Base-by-base conservation (phyloP, 108 stramenopile genomes). In the Schizochytrium sp. region DNA sequence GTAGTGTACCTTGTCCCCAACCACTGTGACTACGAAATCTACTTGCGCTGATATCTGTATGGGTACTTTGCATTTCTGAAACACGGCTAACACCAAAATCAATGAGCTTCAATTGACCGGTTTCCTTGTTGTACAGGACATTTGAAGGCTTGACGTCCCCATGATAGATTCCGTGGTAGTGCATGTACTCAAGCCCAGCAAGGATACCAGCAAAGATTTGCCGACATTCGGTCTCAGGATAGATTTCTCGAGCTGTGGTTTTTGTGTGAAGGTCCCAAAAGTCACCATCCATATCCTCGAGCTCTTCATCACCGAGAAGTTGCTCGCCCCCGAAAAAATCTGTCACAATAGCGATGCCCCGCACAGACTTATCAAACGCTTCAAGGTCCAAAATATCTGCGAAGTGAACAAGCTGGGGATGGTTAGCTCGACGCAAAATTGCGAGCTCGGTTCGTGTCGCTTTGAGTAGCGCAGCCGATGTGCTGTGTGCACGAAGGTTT, bases 61-160 rank as follows among this genome's bases (percentile, higher is more conserved):
- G 10, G 0, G 8, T 56, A 19, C 13, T 17, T 53, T 83, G 50
- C 7, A 83, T 10, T 5, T 46, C 13, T 10, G 47, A 47, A 10
- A 53, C 50, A 50, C 87, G 55, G 3, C 56, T 28, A 0, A 69
- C 41, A 4, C 61, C 88, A 44, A 88, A 88, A 40, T 88, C 88
- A 5, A 60, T 38, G 4, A 88, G 61, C 61, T 69, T 40, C 38
- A 69, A 46, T 7, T 3, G 45, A 3, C 61, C 88, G n/a, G 87
- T 57, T 41, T 38, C 46, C 3, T n/a, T 12, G 28, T 46, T 13
- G 60, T 56, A 45, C 46, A 69, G 3, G 3, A 88, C 3, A 42
- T 88, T 88, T 0, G 61, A 46, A 4, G 88, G 88, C 61, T 69
- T 88, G 28, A 88, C 47, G 61, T 88, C 88, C 3, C 88, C 38